Evolutionary conservation across 2,329 filamentous ascomycete species (phyloP), one percentile per base, ranked within the genome.

Genomic region (Verticillium alfalfae): DNA sequence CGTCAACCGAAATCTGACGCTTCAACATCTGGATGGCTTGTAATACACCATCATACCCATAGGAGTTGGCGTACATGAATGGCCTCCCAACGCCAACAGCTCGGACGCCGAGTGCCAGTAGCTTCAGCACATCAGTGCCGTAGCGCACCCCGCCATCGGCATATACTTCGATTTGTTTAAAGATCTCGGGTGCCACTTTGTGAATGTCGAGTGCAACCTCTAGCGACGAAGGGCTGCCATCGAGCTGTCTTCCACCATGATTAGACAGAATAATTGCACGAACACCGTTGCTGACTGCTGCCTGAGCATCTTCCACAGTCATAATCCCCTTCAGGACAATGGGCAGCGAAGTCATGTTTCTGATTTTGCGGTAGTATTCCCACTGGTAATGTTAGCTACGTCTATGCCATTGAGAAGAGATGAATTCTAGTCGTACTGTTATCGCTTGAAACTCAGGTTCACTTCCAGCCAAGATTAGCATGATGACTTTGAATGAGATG

Each of bases 61-160:
- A 63, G 9, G 36, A 34, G 22, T 63, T 63, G 1, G 59, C 59
- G 49, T 57, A 61, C 62, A 63, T 63, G 49, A 59, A 63, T 0
- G 79, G 76, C 1, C 82, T 68, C 5, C 80, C 82, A 0, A 85
- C 66, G 12, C 79, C 71, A 5, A 79, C 76, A 0, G 70, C 73
- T 57, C 76, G 71, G 7, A 76, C 78, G 1, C 77, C 77, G 6
- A 79, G 70, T 0, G 75, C 74, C 5, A 79, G 61, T 0, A 76
- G 74, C 57, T 79, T 79, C 56, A 79, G 57, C 1, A 77, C 66
- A 58, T 79, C 78, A 2, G 75, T 72, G 0, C 76, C 77, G 0
- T 72, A 75, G 9, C 76, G 70, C 1, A 79, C 68, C 2, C 77
- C 78, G 2, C 74, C 75, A 59, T 79, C 76, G 18, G 77, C 70